Evolutionary conservation across 208 protist species (phyloP).

Genomic region (Polymyxa betae): DNA sequence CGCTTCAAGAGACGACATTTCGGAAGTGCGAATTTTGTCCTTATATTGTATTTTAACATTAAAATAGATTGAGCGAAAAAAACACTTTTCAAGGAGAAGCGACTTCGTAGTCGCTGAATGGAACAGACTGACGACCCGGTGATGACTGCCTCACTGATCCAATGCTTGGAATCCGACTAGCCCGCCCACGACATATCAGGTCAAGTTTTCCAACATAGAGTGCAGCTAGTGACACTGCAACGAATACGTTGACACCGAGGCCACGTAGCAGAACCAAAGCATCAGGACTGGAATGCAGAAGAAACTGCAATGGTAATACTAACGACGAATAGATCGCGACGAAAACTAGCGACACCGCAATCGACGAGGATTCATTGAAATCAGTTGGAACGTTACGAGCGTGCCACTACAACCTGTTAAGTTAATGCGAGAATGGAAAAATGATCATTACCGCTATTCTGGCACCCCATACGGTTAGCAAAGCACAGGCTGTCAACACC

Average conservation of each 20-base stretch:
- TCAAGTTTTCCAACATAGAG: background rate
- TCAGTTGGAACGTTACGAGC: background rate
- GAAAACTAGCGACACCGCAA: background rate
- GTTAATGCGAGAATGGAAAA: background rate
- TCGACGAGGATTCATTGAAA: conserved; percentile 1
- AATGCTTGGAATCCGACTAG: background rate
- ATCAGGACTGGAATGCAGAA: background rate
- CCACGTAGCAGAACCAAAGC: conserved; percentile 38
- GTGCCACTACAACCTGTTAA: background rate
- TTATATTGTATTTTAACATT: too few relatives aligned
- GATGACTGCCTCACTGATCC: background rate
- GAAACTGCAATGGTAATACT: conserved; percentile 8
- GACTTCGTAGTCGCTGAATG: too few relatives aligned
- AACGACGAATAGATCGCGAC: background rate
- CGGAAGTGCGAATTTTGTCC: too few relatives aligned
- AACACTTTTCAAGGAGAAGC: too few relatives aligned
- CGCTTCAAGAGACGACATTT: too few relatives aligned
- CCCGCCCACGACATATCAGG: background rate
- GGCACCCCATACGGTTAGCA: background rate
- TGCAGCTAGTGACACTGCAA: background rate
- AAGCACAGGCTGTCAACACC: background rate
- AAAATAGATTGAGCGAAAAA: too few relatives aligned
- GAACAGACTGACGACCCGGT: too few relatives aligned
- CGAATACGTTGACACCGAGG: conserved; percentile 11
- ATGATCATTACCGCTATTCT: background rate